Base-by-base conservation (phyloP, 805 yeast species). In the Ogataea siamensis region DNA sequence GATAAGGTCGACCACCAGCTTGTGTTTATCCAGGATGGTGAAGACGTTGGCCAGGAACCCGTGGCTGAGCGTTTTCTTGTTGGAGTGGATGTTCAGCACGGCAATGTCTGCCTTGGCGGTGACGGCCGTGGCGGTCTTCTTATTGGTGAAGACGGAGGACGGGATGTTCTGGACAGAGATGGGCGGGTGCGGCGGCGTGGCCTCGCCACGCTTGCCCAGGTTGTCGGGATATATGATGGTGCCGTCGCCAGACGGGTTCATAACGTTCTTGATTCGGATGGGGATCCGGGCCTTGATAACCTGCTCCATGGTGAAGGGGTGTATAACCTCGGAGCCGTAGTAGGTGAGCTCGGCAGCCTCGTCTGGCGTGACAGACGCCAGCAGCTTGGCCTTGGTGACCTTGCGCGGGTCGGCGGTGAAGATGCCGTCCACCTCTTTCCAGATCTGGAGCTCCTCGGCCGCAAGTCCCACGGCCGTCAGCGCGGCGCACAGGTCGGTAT, bases 381-480 rank as follows among this genome's bases (percentile, higher is more conserved):
- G 70, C 35, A 91, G 69, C 51, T 95, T 73, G 3, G 99, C 99
- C 39, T 78, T 79, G 24, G 88, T 83, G 19, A 93, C 98, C 54
- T 93, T 93, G 45, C 99, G 73, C 27, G 99, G 99, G 60, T 93
- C 99, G 3, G 99, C 99, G 0, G 98, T 89, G 69, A 93, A 93
- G 26, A 93, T 93, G 53, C 99, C 99, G 60, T 93, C 99, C 36
- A 93, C 99, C 68, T 93, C 99, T 55, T 93, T 93, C 99, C 99
- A 93, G 34, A 93, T 87, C 67, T 93, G 99, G 46, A 93, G 71
- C 64, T 93, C 99, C 30, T 87, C 94, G 5, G 98, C 97, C 46
- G 73, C 77, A 34, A 83, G 64, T 1, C 97, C 99, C 19, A 93
- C 98, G 0, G 99, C 96, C 26, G 88, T 76, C 55, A 93, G 72